Conservation (phyloP, 495 filamentous ascomycete genomes). For the Hypoxylon lenormandii region DNA sequence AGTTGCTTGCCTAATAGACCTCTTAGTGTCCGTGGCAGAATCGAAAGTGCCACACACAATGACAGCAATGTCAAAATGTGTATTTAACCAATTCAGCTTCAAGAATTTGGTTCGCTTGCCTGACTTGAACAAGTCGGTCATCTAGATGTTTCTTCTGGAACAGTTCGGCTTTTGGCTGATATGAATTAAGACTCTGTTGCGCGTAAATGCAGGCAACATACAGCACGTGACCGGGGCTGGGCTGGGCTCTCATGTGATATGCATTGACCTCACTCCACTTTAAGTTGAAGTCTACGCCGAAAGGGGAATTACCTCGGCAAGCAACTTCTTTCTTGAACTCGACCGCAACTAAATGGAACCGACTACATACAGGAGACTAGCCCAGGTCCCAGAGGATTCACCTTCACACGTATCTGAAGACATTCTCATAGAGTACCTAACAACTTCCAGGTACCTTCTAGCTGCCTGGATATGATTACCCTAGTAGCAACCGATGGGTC, state of each 20-base stretch:
- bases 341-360: not conserved
- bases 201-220: not conserved
- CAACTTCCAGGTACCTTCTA: not conserved
- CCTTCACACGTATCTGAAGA: too few species aligned
- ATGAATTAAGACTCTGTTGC: too few species aligned
- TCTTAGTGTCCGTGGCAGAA: too few species aligned
- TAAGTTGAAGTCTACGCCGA: slow-evolving; percentile 3
- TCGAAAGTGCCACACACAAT: too few species aligned
- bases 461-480: not conserved
- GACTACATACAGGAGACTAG: not conserved
- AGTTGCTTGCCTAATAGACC: too few species aligned
- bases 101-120: too few species aligned
- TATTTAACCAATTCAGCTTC: too few species aligned
- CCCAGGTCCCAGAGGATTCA: not conserved
- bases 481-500: not conserved
- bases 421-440: not conserved
- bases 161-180: too few species aligned
- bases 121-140: too few species aligned
- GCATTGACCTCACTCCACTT: not conserved
- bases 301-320: slow-evolving; percentile 12
- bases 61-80: too few species aligned
- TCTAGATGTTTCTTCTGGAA: too few species aligned
- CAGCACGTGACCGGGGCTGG: slow-evolving; percentile 2
- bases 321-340: not conserved
- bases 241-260: slow-evolving; percentile 1